Percentiles rank a stretch among this genome's conserved stretches.
These are phyloP conservation scores for Thelonectria olida DNA, from an alignment of 2,329 filamentous ascomycete species.

Conservation along the genomic window DNA sequence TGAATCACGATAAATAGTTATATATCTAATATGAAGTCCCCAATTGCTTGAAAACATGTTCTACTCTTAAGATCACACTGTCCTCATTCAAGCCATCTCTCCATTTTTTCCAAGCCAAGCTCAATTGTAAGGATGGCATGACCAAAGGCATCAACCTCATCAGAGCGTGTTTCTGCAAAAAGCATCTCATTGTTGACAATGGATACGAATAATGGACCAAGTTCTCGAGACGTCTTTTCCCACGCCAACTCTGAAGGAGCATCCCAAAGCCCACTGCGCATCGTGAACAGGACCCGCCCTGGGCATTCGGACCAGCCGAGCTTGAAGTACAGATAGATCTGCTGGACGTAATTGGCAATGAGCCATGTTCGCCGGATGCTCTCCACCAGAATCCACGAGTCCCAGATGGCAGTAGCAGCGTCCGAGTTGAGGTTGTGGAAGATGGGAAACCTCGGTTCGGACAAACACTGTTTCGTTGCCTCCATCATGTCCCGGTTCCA, in stretches of 20 bases:
- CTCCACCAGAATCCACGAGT: conserved; percentile 42
- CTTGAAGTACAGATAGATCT: conserved; percentile 39
- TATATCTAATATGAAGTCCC: too few species aligned
- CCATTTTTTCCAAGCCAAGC: neutral
- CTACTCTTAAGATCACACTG: too few species aligned
- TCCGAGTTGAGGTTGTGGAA: neutral
- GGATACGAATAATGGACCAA: neutral
- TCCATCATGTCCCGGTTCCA: conserved; percentile 5
- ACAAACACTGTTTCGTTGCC: neutral
- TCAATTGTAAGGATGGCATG: neutral
- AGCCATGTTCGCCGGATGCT: conserved; percentile 43
- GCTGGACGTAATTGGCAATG: conserved; percentile 32
- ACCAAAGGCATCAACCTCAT: neutral
- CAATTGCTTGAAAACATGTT: too few species aligned
- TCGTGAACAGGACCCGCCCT: conserved; percentile 38
- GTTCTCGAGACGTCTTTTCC: neutral
- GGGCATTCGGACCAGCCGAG: conserved; percentile 40
- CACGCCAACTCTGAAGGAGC: conserved; percentile 34
- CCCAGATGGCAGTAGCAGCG: conserved; percentile 30
- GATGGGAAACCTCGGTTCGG: neutral
- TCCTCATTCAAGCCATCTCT: neutral
- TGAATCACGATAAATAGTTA: too few species aligned
- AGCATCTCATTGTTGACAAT: neutral
- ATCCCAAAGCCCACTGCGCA: conserved; percentile 41
- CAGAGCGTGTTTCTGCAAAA: neutral